Base-by-base conservation (phyloP, 768 basidiomycete species). In the Leccinum truebloodii region DNA sequence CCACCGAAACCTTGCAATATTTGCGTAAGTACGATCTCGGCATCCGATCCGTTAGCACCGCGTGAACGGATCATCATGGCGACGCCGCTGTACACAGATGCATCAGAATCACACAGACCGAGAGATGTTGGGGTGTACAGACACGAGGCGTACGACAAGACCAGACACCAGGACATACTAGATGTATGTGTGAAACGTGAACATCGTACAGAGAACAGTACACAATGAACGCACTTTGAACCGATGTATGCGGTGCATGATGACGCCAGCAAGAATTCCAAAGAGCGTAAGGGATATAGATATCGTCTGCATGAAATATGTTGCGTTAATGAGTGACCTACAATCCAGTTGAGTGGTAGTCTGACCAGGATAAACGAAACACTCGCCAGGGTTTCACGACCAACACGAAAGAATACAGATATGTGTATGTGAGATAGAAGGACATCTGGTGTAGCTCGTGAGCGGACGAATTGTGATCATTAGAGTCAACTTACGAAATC, bases 1-100 rank as follows among this genome's bases (percentile, higher is more conserved):
- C 90, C 90, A 18, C 90, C 90, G 9, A 86, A 75, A 52, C 89
- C 90, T 73, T 90, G 89, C 16, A 92, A 77, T 54, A 90, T 72
- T 65, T 92, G 90, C 22, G 82, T 84, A 73, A 82, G 78, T 4
- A 90, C 85, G 30, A 90, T 78, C 62, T 84, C 83, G 2, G 78
- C 79, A 35, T 80, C 77, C 34, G 78, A 82, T 0, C 78, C 83
- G 37, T 83, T 75, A 3, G 86, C 83, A 14, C 88, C 88, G 18
- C 86, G 82, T 5, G 88, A 86, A 65, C 83, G 82, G 62, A 91
- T 82, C 89, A 90, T 90, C 26, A 89, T 73, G 9, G 81, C 82
- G 18, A 85, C 84, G 10, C 88, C 90, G 24, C 80, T 82, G 63
- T 51, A n/a, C 2, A 35, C 6, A 35, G 35, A 18, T 26, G 52